Base-by-base conservation (phyloP, 306 rosid genomes). In the Sindora glabra region DNA sequence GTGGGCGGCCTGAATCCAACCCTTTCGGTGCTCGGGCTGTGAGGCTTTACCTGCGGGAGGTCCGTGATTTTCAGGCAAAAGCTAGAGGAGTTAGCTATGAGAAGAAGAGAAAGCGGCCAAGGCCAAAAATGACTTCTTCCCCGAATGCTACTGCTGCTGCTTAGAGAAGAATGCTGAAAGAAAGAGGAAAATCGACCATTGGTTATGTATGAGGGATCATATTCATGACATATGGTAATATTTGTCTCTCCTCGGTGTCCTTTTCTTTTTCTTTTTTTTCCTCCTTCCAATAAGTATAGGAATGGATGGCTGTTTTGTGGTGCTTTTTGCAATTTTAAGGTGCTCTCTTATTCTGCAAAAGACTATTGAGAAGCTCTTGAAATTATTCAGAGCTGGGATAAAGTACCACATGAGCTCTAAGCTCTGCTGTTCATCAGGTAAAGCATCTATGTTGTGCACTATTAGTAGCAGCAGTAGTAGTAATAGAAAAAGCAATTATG, bases 31-130 rank as follows among this genome's bases (percentile, higher is more conserved):
- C 87, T 0, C 68, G 95, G 0, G 74, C 83, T 0, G 88, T 92
- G 15, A 63, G 98, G 70, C 67, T 83, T 13, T 92, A 74, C 72
- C 46, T 92, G 52, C 86, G 96, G 1, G 98, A 92, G 57, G 96
- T 92, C 38, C 86, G 98, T 8, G 96, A 92, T 36, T 92, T 83
- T 69, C 98, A 92, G 65, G 74, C 98, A 0, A 92, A 83, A 61
- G 84, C 98, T 0, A 68, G 98, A 53, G 98, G 98, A 0, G 96
- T 92, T 10, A 85, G 95, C 64, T 92, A 92, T 22, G 95, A 88
- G 40, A 92, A 92, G 86, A 92, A 92, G 77, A 64, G 98, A 23
- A 92, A 92, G 78, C 74, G 94, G 53, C 86, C 96, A 0, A 90
- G 83, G 64, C 67, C 86, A 2, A 81, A 81, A 61, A 34, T 41